These are phyloP conservation scores for Stachybotrys chlorohalonatus DNA, from an alignment of 2,329 filamentous ascomycete species.

Conservation along the genomic window DNA sequence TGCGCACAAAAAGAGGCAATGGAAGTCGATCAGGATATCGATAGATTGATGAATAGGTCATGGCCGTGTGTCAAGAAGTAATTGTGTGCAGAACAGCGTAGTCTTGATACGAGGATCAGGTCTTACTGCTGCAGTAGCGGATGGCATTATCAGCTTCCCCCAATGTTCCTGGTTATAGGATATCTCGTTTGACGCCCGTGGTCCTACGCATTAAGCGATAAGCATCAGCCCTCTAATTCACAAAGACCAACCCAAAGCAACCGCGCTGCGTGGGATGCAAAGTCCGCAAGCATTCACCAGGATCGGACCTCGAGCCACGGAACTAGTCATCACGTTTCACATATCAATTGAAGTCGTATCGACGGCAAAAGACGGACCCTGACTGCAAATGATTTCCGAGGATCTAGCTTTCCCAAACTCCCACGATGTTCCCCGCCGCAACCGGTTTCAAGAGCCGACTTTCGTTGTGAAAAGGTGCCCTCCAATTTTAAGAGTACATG, in stretches of 20 bases:
- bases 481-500: conserved; percentile 40
- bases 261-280: neutral
- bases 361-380: conserved; percentile 30
- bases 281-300: neutral
- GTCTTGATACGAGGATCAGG: too few relatives aligned
- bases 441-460: conserved; percentile 30
- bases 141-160: neutral
- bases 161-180: neutral
- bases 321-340: too few relatives aligned
- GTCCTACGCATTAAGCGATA: neutral
- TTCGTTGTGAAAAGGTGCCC: conserved; percentile 27
- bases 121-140: neutral
- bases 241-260: neutral
- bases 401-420: conserved; percentile 38
- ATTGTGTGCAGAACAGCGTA: too few relatives aligned
- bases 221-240: neutral
- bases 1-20: too few relatives aligned
- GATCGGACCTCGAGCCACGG: neutral
- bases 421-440: conserved; percentile 30
- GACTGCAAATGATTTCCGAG: conserved; percentile 40
- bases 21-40: too few relatives aligned
- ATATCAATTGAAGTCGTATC: conserved; percentile 13
- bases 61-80: too few relatives aligned
- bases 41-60: too few relatives aligned
- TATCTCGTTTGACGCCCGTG: neutral